Evolutionary conservation across 257 asterid species (phyloP).

Genomic region (Gardenia jasminoides): DNA sequence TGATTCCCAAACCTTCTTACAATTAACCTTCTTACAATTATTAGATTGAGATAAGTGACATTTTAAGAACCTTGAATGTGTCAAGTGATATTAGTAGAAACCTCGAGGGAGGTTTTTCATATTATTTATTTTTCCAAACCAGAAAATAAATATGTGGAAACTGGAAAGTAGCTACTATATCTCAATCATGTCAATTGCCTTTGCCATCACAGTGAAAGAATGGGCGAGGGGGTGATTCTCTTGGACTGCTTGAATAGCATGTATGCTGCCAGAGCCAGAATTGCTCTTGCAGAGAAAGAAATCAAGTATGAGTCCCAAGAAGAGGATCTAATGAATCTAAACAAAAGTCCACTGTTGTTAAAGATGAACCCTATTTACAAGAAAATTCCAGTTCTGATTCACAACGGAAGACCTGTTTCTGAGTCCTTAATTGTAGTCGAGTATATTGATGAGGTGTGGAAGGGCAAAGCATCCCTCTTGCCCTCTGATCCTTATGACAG

Average conservation of each 20-base stretch:
- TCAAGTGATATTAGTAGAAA: no score
- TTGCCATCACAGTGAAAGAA: neutral
- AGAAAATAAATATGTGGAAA: no score
- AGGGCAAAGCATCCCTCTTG: conserved; percentile 17
- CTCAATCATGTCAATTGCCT: no score
- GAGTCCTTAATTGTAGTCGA: conserved; percentile 26
- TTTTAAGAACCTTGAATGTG: no score
- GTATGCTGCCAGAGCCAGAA: conserved; percentile 28
- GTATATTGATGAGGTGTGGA: conserved; percentile 39
- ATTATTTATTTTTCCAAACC: no score
- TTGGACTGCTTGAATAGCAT: conserved; percentile 25
- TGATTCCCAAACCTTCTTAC: no score
- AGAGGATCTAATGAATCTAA: conserved; percentile 15
- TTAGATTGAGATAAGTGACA: no score
- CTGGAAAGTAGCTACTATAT: no score
- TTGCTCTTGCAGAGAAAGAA: conserved; percentile 30
- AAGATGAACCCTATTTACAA: conserved; percentile 39
- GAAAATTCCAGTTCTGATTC: conserved; percentile 35
- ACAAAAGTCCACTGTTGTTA: conserved; percentile 17
- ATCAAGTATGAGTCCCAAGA: conserved; percentile 24
- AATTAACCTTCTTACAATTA: no score
- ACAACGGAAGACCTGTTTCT: conserved; percentile 25
- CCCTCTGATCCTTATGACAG: conserved; percentile 34
- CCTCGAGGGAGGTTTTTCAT: no score
- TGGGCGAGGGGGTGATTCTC: conserved; percentile 22